Evolutionary conservation across 306 rosid genomes (phyloP), one percentile per base, ranked within the genome.

Genomic region (Vachellia pachyceras): DNA sequence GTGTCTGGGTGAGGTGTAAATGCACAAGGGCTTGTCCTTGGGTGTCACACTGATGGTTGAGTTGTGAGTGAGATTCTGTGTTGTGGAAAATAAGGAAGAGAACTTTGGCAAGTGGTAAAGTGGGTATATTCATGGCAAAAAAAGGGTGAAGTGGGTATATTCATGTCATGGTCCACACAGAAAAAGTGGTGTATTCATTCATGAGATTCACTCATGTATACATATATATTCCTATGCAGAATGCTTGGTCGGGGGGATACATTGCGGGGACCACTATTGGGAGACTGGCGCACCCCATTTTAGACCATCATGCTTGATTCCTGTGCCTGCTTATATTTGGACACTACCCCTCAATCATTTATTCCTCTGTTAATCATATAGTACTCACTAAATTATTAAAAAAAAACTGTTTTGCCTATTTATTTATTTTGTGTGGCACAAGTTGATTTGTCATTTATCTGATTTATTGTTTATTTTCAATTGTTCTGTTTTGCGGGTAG

Each of bases 191-290:
- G 42, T 69, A 42, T 42, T 69, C 47, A 47, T 47, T 47, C 52
- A 69, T 69, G 55, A 13, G 7, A 47, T 69, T 69, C 54, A 22
- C 4, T 5, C 11, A 55, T 55, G 20, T 29, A 52, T 52, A n/a
- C n/a, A n/a, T n/a, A n/a, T n/a, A n/a, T n/a, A n/a, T 54, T 55
- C 36, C n/a, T 42, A 8, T 44, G 74, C 74, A 69, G 74, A 69
- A 69, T 69, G 74, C 74, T 5, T 69, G 74, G 74, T 69, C 74
- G n/a, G 74, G 74, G 12, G 55, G 37, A 42, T 44, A 20, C 47
- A 44, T 69, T 15, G 74, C 74, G 0, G 74, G 74, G 74, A 69
- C 74, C 74, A 44, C 74, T 2, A 69, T 69, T 11, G 55, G 74
- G 8, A 3, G 39, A 42, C 55, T 10, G 12, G n/a, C 74, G 11